Base-by-base conservation (phyloP, 164 flowering plant genomes). In the Aristolochia californica region DNA sequence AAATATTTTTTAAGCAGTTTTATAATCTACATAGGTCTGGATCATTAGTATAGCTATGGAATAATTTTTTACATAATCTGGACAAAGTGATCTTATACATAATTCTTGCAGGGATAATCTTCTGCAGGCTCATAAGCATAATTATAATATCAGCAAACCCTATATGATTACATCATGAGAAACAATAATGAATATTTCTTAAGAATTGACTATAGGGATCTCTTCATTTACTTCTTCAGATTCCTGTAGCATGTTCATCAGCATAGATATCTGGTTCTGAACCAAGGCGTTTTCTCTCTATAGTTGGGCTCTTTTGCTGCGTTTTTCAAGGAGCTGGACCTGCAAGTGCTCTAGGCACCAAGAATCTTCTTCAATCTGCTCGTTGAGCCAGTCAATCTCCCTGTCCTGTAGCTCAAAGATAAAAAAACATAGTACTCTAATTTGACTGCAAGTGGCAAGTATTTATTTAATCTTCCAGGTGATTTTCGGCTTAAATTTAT, bases 191-290 rank as follows among this genome's bases (percentile, higher is more conserved):
- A 34, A 34, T 34, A 34, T 1, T 0, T 5, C 40, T 34, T 34
- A 34, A 7, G 40, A 34, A 34, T 34, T 7, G 12, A 50, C 48
- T 2, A 48, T 8, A 1, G 56, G 55, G 1, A 70, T 34, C 12
- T 62, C 81, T n/a, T n/a, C n/a, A n/a, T 56, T 83, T 44, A 53
- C 69, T 5, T 55, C 62, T 4, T 79, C 87, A 14, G 71, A 60
- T 28, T 85, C 94, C 47, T 84, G 82, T 65, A 91, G 48, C 96
- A 91, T 83, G 72, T 77, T 78, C 96, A 91, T 88, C 51, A 91
- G 77, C 95, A 91, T 83, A 28, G 72, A 55, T 24, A 91, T 59
- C 61, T 91, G 96, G 58, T 75, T 72, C 49, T 83, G 84, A 63
- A 91, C 73, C 83, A 84, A 71, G 28, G 62, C 53, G 26, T 88